Conservation (phyloP, 2,329 filamentous ascomycete genomes). For the Aspergillus hortae region DNA sequence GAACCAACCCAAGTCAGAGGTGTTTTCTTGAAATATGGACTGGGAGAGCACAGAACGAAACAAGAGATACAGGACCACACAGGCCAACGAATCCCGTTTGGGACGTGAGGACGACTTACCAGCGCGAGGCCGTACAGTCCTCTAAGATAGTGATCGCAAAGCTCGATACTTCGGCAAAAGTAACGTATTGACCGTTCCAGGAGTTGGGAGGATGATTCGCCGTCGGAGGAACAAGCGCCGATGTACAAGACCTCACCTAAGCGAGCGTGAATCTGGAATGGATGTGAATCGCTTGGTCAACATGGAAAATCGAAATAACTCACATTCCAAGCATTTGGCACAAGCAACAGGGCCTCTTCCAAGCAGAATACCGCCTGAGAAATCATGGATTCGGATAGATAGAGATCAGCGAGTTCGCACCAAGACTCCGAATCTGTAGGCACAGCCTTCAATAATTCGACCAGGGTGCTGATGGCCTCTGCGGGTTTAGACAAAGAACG, state of each 20-base stretch:
- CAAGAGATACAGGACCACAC: too few relatives aligned
- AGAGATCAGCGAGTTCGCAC: slow-evolving; percentile 86
- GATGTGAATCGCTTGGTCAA: slow-evolving; percentile 4
- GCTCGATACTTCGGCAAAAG: slow-evolving; percentile 85
- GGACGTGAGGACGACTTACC: slow-evolving; percentile 44
- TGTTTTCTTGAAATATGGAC: too few relatives aligned
- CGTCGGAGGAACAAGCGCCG: slow-evolving; percentile 43
- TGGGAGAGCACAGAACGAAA: too few relatives aligned
- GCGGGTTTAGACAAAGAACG: slow-evolving; percentile 65
- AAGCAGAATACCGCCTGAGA: slow-evolving; percentile 81
- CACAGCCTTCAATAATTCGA: slow-evolving; percentile 72
- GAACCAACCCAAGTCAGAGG: neutral
- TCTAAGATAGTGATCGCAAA: slow-evolving; percentile 88
- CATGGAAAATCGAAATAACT: slow-evolving; percentile 27
- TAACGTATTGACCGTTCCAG: slow-evolving; percentile 73
- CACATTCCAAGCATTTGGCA: slow-evolving; percentile 94
- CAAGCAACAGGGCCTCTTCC: slow-evolving; percentile 83
- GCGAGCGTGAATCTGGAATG: slow-evolving; percentile 71
- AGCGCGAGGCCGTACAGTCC: slow-evolving; percentile 90
- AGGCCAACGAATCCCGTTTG: neutral
- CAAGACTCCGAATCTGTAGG: slow-evolving; percentile 92
- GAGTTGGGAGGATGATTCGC: slow-evolving; percentile 42
- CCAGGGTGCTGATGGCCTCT: slow-evolving; percentile 73
- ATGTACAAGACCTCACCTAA: slow-evolving; percentile 81
- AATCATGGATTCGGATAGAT: slow-evolving; percentile 73